These are phyloP conservation scores for Physcia stellaris DNA, from an alignment of 495 filamentous ascomycete genomes.

Conservation along the genomic window DNA sequence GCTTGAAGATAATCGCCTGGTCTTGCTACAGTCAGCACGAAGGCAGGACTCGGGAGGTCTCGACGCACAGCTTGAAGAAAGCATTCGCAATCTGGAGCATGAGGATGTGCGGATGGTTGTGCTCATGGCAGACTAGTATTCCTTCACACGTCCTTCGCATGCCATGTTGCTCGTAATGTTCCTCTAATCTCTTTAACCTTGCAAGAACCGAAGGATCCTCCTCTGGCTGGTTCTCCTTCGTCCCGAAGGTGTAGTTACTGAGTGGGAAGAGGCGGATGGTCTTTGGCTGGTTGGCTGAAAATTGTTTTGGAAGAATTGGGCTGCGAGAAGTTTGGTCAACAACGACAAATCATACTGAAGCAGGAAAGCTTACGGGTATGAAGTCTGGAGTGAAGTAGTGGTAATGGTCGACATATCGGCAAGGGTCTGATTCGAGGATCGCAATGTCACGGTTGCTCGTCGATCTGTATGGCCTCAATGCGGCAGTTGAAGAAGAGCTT, in stretches of 20 bases:
- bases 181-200: constrained; percentile 80
- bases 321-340: constrained; percentile 23
- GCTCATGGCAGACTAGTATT: constrained; percentile 92
- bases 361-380: constrained; percentile 5
- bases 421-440: too few relatives aligned
- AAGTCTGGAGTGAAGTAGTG: constrained; percentile 7
- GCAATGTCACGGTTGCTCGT: too few relatives aligned
- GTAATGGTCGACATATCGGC: constrained; percentile 5
- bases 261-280: constrained; percentile 90
- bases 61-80: constrained; percentile 83
- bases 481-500: too few relatives aligned
- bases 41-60: not conserved
- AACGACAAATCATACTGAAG: not conserved
- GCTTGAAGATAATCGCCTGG: constrained; percentile 91
- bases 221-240: constrained; percentile 94
- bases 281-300: constrained; percentile 77
- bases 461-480: too few relatives aligned
- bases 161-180: constrained; percentile 82
- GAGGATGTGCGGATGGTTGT: constrained; percentile 94
- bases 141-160: constrained; percentile 97
- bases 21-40: too few relatives aligned
- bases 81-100: constrained; percentile 99
- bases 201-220: constrained; percentile 92
- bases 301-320: constrained; percentile 64
- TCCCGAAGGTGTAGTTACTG: constrained; percentile 97